Base-by-base conservation (phyloP, 2,329 filamentous ascomycete genomes). In the Penicillium italicum region DNA sequence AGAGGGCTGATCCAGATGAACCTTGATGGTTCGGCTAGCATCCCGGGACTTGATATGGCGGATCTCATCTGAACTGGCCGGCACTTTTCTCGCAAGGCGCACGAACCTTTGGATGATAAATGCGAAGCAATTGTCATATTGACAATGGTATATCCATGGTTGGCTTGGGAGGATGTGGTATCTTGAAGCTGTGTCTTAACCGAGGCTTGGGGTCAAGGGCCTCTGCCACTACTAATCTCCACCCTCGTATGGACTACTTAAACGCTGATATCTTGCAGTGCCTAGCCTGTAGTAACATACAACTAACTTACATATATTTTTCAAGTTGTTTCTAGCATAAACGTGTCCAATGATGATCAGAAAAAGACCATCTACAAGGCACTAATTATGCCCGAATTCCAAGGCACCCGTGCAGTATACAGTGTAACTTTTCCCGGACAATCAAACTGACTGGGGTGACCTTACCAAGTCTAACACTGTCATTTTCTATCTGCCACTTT, bases 41-140 rank as follows among this genome's bases (percentile, higher is more conserved):
- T 73, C 70, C 30, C 71, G 64, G 12, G 68, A 72, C 31, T 63
- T 52, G 34, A 73, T 71, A 14, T 66, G 63, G 33, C 62, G 51
- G n/a, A 69, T 57, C 45, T 65, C 63, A 59, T 72, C 65, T 5
- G 64, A 63, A 26, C 38, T 61, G 26, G 57, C 50, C 11, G 48
- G 31, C 9, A 57, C 46, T 12, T 28, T 34, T 4, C 11, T 47
- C 8, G 31, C 22, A 14, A 53, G 28, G 14, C 48, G 31, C 9
- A 48, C 33, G 7, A 66, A 11, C 10, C 33, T 40, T 50, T 65
- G 58, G 26, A 68, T 28, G 9, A 69, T 14, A 11, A 59, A 47
- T 14, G 57, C 60, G 8, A 70, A 33, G 12, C 61, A 41, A 50
- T 64, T 64, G 34, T 60, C 56, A 20, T 59, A 59, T 11, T 62